Percentiles rank a stretch among this genome's conserved stretches.
These are phyloP conservation scores for Plectosphaerella cucumerina DNA, from an alignment of 2,329 filamentous ascomycete species.

Conservation along the genomic window DNA sequence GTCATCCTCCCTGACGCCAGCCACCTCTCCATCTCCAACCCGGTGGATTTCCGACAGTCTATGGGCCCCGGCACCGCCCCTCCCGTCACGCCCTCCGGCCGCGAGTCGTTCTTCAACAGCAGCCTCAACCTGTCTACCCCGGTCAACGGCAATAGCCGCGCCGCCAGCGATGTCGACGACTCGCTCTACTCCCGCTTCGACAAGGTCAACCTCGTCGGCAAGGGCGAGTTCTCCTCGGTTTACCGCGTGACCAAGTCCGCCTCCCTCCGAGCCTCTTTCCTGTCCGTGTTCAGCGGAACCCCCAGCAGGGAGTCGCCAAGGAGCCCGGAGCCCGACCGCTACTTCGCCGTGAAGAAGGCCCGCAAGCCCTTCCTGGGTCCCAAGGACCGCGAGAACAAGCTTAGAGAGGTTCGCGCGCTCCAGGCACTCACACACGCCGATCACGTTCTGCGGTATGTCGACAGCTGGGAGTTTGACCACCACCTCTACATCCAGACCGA, in stretches of 20 bases:
- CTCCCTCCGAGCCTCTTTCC: conserved; percentile 18
- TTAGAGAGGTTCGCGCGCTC: conserved; percentile 79
- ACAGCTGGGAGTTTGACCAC: conserved; percentile 81
- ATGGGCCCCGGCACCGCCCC: conserved; percentile 3
- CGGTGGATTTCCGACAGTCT: conserved; percentile 13
- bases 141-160: conserved; percentile 60
- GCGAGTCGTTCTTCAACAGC: conserved; percentile 47
- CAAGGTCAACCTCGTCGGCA: conserved; percentile 74
- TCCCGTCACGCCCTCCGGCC: conserved; percentile 72
- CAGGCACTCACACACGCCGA: conserved; percentile 74
- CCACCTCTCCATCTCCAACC: conserved; percentile 74
- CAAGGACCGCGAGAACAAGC: conserved; percentile 76
- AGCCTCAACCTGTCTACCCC: conserved; percentile 56
- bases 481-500: conserved; percentile 97
- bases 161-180: conserved; percentile 67
- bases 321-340: conserved; percentile 49
- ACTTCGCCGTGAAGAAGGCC: conserved; percentile 94
- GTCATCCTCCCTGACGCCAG: conserved; percentile 76
- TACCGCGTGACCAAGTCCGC: conserved; percentile 64
- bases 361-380: conserved; percentile 73
- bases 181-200: conserved; percentile 72
- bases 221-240: conserved; percentile 90
- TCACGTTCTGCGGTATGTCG: conserved; percentile 78
- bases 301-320: conserved; percentile 44
- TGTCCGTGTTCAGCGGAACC: conserved; percentile 35